These are phyloP conservation scores for Suhomyces xylopsoci DNA, from an alignment of 805 yeast genomes.

Conservation along the genomic window DNA sequence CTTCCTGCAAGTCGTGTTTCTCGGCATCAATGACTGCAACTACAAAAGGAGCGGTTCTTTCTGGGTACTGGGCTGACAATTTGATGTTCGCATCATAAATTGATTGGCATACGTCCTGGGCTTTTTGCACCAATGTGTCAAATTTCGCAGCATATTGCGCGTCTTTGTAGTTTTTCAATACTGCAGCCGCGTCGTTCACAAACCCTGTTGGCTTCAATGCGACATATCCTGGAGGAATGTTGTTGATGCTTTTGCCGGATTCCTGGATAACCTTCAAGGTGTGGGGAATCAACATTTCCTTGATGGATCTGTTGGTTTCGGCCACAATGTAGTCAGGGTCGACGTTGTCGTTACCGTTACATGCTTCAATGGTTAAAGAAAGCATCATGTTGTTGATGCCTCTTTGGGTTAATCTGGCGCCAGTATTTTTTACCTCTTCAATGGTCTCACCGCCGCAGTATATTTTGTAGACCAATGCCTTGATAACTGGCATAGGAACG, in stretches of 20 bases:
- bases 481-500: conserved; percentile 69
- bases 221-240: conserved; percentile 85
- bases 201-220: conserved; percentile 94
- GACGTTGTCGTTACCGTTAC: conserved; percentile 69
- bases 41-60: conserved; percentile 67
- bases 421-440: conserved; percentile 67
- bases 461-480: conserved; percentile 69
- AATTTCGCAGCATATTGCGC: conserved; percentile 43
- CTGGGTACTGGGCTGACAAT: conserved; percentile 52
- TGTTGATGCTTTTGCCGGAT: conserved; percentile 49
- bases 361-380: conserved; percentile 89
- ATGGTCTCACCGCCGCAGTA: conserved; percentile 90
- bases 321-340: conserved; percentile 57
- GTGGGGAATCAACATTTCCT: conserved; percentile 67
- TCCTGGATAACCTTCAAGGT: conserved; percentile 55
- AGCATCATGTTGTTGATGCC: conserved; percentile 94
- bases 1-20: conserved; percentile 81
- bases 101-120: conserved; percentile 59
- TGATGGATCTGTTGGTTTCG: conserved; percentile 65
- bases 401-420: conserved; percentile 59
- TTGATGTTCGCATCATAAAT: conserved; percentile 51
- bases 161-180: conserved; percentile 59
- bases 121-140: conserved; percentile 60
- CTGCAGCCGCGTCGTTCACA: conserved; percentile 70
- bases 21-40: conserved; percentile 89